Evolutionary conservation across 805 yeast species (phyloP).

Genomic region (Ogataea nitratoaversa): DNA sequence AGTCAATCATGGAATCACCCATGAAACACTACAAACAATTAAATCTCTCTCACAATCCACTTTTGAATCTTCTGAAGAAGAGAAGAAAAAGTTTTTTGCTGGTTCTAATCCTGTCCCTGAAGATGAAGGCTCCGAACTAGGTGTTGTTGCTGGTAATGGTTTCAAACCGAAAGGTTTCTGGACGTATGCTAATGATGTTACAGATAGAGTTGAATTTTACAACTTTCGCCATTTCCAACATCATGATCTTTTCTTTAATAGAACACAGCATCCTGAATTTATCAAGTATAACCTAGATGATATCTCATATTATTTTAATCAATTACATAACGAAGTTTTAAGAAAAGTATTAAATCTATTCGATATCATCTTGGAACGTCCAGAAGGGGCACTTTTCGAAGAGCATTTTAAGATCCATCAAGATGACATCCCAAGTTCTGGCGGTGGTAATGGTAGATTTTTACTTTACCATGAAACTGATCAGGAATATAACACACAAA

Average conservation of each 20-base stretch:
- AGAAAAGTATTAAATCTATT: constrained; percentile 35
- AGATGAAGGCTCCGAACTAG: constrained; percentile 28
- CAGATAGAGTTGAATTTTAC: constrained; percentile 42
- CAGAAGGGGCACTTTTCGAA: constrained; percentile 40
- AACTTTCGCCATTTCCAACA: constrained; percentile 39
- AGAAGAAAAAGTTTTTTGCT: constrained; percentile 35
- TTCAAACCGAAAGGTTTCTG: constrained; percentile 47
- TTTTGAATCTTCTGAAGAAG: constrained; percentile 37
- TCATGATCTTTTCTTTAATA: constrained; percentile 27
- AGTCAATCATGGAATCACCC: constrained; percentile 37
- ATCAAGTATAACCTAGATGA: constrained; percentile 37
- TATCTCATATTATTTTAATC: constrained; percentile 35
- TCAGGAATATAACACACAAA: constrained; percentile 27
- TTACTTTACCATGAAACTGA: constrained; percentile 35
- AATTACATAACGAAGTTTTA: constrained; percentile 36
- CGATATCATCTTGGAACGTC: constrained; percentile 43
- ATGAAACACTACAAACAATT: constrained; percentile 31
- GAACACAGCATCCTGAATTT: constrained; percentile 37
- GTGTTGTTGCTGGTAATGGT: constrained; percentile 45
- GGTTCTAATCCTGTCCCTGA: constrained; percentile 29
- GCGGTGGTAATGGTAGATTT: constrained; percentile 37
- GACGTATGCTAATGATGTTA: constrained; percentile 40
- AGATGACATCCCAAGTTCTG: constrained; percentile 31
- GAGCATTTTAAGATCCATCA: constrained; percentile 32
- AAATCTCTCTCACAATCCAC: constrained; percentile 39